Evolutionary conservation across 495 filamentous ascomycete species (phyloP).

Genomic region (Talaromyces wortmannii): DNA sequence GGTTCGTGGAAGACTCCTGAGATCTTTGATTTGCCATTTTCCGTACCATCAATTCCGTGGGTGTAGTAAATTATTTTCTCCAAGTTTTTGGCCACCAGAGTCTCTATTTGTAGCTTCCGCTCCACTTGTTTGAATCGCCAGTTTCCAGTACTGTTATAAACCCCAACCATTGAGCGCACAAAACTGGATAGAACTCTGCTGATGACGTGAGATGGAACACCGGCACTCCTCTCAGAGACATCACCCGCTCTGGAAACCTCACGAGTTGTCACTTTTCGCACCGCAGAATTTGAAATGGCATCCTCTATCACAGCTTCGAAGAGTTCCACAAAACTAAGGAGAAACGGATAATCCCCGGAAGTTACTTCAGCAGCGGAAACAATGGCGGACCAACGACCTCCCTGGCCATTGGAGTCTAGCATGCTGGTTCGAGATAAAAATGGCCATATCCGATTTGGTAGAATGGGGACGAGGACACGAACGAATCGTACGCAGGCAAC

Average conservation of each 20-base stretch:
- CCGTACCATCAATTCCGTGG: slow-evolving; percentile 61
- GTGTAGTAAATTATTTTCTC: slow-evolving; percentile 61
- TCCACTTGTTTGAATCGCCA: slow-evolving; percentile 72
- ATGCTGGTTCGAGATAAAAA: slow-evolving; percentile 75
- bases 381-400: slow-evolving; percentile 66
- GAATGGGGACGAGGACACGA: slow-evolving; percentile 57
- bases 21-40: slow-evolving; percentile 47
- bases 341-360: slow-evolving; percentile 67
- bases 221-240: slow-evolving; percentile 53
- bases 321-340: slow-evolving; percentile 62
- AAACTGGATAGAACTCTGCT: slow-evolving; percentile 65
- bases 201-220: slow-evolving; percentile 70
- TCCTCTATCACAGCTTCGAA: slow-evolving; percentile 73
- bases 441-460: slow-evolving; percentile 81
- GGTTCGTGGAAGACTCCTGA: slow-evolving; percentile 59
- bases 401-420: slow-evolving; percentile 63
- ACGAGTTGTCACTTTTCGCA: slow-evolving; percentile 55
- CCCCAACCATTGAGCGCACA: slow-evolving; percentile 64
- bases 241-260: slow-evolving; percentile 43
- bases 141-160: slow-evolving; percentile 71
- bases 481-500: slow-evolving; percentile 75
- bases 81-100: slow-evolving; percentile 57
- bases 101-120: slow-evolving; percentile 56
- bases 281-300: slow-evolving; percentile 62
- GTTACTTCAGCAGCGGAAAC: slow-evolving; percentile 70